phyloP scores from a whole-genome alignment of 202 grass and related monocot species.

The Schoenoplectus tabernaemontani region DNA sequence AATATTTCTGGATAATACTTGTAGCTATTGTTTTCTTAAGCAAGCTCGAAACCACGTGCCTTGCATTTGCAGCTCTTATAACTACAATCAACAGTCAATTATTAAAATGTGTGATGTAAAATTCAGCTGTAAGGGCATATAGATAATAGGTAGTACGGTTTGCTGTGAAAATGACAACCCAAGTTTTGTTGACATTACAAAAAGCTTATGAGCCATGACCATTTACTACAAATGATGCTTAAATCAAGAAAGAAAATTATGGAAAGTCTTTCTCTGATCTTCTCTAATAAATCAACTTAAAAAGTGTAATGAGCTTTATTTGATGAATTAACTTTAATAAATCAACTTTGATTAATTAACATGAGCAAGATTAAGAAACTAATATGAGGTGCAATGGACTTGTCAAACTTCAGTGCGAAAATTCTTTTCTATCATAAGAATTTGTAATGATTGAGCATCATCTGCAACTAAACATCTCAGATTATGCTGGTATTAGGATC shows the following conservation, averaged over 20 bases:
- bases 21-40: constrained; percentile 52
- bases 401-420: neutral
- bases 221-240: neutral
- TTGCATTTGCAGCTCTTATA: constrained; percentile 72
- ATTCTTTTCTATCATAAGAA: neutral
- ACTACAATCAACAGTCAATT: constrained; percentile 28
- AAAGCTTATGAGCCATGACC: neutral
- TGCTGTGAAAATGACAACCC: neutral
- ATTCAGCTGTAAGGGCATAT: neutral
- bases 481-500: neutral
- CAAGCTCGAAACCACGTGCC: constrained; percentile 44
- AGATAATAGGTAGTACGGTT: neutral
- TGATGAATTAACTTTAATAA: too few species aligned
- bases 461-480: neutral
- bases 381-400: neutral
- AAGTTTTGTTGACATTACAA: neutral
- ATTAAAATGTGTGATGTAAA: neutral
- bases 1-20: constrained; percentile 58
- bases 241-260: neutral
- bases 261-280: neutral
- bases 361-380: neutral
- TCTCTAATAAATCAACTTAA: neutral
- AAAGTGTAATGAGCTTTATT: neutral
- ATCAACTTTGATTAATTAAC: neutral
- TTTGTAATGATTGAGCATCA: neutral